A percentile compares a stretch with the other conserved stretches of the same genome.
Conservation (phyloP, 306 rosid genomes). For the Cicer chorassanicum region DNA sequence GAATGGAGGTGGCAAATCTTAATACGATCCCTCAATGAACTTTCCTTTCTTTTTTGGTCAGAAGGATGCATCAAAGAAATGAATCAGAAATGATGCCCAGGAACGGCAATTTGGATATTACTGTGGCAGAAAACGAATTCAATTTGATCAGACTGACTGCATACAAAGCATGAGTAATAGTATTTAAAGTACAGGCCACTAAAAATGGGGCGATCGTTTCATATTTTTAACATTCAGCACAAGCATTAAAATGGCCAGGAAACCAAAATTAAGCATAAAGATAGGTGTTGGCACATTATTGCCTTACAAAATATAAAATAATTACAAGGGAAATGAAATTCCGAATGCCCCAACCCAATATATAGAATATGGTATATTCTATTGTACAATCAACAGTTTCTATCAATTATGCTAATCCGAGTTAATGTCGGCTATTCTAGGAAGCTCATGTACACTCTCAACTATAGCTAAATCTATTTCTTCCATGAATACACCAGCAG, state of each 20-base stretch:
- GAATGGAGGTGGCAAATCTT: no score
- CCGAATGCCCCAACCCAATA: slow-evolving; percentile 16
- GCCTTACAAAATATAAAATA: slow-evolving; percentile 43
- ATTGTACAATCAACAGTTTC: slow-evolving; percentile 46
- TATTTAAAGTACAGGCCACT: neutral
- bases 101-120: neutral
- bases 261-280: slow-evolving; percentile 25
- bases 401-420: slow-evolving; percentile 45
- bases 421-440: slow-evolving; percentile 37
- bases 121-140: neutral
- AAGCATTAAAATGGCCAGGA: slow-evolving; percentile 24
- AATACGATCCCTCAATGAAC: no score
- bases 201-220: neutral
- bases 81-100: neutral
- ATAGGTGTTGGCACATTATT: slow-evolving; percentile 33
- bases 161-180: neutral
- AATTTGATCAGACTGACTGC: neutral
- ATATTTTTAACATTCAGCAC: slow-evolving; percentile 20
- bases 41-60: neutral
- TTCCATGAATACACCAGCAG: slow-evolving; percentile 47
- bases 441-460: slow-evolving; percentile 52
- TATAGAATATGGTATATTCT: slow-evolving; percentile 40
- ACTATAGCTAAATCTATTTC: slow-evolving; percentile 55
- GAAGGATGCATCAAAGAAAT: neutral
- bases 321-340: slow-evolving; percentile 45